Base-by-base conservation (phyloP, 2,329 filamentous ascomycete species). In the Phialophora chinensis region DNA sequence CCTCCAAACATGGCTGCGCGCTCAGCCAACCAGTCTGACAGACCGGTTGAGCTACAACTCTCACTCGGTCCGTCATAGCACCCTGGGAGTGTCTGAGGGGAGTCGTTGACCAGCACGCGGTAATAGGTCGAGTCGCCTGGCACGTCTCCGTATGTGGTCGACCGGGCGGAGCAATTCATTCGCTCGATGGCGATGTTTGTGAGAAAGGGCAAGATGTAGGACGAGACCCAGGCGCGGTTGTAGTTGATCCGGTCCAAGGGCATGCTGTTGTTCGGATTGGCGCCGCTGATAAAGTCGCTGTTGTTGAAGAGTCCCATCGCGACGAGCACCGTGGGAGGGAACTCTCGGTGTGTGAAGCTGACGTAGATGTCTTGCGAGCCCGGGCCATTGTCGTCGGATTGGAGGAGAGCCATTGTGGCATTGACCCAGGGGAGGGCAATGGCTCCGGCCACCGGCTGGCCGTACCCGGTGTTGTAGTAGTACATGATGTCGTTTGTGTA, bases 271-370 rank as follows among this genome's bases (percentile, higher is more conserved):
- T 90, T 90, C 70, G 87, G 78, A 14, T 83, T 75, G 0, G 8
- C 31, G 31, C 80, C 79, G 10, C 83, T 84, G 2, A 83, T 80
- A 66, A 84, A 85, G 0, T 80, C 83, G 2, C 86, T 88, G 76
- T 90, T 90, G 79, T 90, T 90, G 81, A 90, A 91, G 4, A 91
- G 80, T 0, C 88, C 88, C 76, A 91, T 82, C 0, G 88, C 87
- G 1, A 90, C 88, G 1, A 88, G 78, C 1, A 90, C 86, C 66
- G 87, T 88, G 0, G 89, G 88, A 1, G 88, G 88, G 2, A 91
- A 78, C 74, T 91, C 88, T 23, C 88, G 85, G 74, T 91, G 88
- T 0, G 88, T 90, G 78, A 91, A 91, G 60, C 86, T 88, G 49
- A 90, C 81, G 73, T 88, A 89, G 7, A 91, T 80, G 63, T 90